Percentiles rank a stretch among this genome's conserved stretches.
Evolutionary conservation across 345 rosid genomes (phyloP).

Genomic region (Citrus mangshanensis): DNA sequence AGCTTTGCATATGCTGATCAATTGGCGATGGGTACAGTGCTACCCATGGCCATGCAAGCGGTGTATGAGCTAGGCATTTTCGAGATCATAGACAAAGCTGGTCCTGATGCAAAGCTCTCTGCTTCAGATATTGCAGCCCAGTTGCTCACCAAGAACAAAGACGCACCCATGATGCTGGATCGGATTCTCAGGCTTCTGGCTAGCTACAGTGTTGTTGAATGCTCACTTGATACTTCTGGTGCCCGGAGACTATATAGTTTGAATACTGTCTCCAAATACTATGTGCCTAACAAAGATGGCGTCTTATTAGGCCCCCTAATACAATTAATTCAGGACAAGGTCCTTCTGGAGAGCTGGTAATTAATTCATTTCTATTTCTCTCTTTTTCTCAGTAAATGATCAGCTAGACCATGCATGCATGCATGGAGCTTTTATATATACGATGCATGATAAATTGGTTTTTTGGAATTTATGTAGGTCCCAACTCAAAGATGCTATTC

Average conservation of each 20-base stretch:
- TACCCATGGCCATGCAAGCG: slow-evolving; percentile 29
- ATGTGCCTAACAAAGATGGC: background rate
- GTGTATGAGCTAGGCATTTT: slow-evolving; percentile 29
- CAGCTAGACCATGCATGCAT: no score
- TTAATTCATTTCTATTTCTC: background rate
- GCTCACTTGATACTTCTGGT: background rate
- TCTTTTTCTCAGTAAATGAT: background rate
- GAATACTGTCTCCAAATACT: slow-evolving; percentile 13
- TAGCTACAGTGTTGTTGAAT: slow-evolving; percentile 24
- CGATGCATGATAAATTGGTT: no score
- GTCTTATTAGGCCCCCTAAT: background rate
- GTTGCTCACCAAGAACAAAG: slow-evolving; percentile 9
- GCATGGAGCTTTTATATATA: no score
- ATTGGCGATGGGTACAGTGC: slow-evolving; percentile 12
- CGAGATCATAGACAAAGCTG: slow-evolving; percentile 24
- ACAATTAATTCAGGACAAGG: background rate
- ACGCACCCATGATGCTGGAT: slow-evolving; percentile 30
- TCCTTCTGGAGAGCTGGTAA: background rate
- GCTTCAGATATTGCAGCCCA: background rate
- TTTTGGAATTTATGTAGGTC: slow-evolving; percentile 8
- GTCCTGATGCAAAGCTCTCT: slow-evolving; percentile 10
- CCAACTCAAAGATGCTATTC: slow-evolving; percentile 31
- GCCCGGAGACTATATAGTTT: slow-evolving; percentile 14
- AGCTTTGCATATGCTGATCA: slow-evolving; percentile 13
- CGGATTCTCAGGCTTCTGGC: slow-evolving; percentile 1